phyloP scores from a whole-genome alignment of 2,329 filamentous ascomycete species.

The Zymoseptoria crescenta region DNA sequence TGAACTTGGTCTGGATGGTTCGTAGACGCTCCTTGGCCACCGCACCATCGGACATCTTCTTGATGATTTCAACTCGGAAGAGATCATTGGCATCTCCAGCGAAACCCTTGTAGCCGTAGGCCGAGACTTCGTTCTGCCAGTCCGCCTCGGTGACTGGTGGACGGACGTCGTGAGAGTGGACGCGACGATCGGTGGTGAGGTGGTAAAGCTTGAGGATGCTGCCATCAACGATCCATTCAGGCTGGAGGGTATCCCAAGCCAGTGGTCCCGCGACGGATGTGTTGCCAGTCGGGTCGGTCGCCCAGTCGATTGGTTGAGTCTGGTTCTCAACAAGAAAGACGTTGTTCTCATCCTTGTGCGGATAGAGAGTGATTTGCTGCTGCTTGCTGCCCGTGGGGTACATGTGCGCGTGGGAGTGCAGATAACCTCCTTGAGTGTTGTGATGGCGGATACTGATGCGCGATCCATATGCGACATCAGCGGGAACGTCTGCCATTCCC shows the following conservation, averaged over 20 bases:
- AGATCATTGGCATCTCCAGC: slow-evolving; percentile 93
- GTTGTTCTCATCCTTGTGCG: slow-evolving; percentile 99
- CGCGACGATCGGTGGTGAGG: slow-evolving; percentile 69
- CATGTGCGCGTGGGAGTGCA: slow-evolving; percentile 96
- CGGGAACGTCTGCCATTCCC: slow-evolving; percentile 89
- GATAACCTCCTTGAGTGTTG: slow-evolving; percentile 95
- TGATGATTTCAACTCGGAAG: slow-evolving; percentile 91
- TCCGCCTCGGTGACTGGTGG: slow-evolving; percentile 78
- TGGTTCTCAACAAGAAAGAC: slow-evolving; percentile 90
- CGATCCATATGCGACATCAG: slow-evolving; percentile 84
- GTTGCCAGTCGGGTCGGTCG: slow-evolving; percentile 41
- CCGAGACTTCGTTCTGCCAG: slow-evolving; percentile 51
- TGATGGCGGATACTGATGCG: slow-evolving; percentile 80
- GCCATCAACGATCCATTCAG: slow-evolving; percentile 70
- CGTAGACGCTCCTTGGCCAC: slow-evolving; percentile 76
- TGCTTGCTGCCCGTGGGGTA: slow-evolving; percentile 97
- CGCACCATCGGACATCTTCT: slow-evolving; percentile 71
- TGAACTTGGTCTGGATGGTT: slow-evolving; percentile 96
- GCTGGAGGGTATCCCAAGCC: slow-evolving; percentile 71
- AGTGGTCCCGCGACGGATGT: slow-evolving; percentile 69
- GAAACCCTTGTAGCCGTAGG: slow-evolving; percentile 95
- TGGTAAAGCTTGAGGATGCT: slow-evolving; percentile 79
- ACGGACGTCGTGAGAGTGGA: slow-evolving; percentile 93
- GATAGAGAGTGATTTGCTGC: slow-evolving; percentile 96
- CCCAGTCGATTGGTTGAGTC: slow-evolving; percentile 68